Percentiles rank a stretch among this genome's conserved stretches.
Conservation (phyloP, 2,329 filamentous ascomycete species). For the Monosporascus sp. region DNA sequence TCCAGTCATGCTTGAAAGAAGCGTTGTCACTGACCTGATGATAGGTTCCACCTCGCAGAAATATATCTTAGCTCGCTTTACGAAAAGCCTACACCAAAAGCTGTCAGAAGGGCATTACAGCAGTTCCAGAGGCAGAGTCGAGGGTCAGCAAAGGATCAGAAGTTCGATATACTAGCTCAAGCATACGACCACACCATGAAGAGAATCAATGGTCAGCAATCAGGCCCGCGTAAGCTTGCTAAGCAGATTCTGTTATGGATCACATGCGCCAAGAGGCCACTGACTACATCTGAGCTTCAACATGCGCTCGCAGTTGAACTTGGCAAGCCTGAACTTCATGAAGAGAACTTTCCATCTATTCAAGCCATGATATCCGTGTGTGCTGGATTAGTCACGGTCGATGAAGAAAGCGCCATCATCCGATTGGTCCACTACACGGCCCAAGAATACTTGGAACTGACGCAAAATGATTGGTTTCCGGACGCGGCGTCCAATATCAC, state of each 20-base stretch:
- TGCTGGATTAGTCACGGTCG: slow-evolving; percentile 33
- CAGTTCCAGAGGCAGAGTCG: background rate
- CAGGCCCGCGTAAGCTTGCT: slow-evolving; percentile 28
- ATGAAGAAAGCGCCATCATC: slow-evolving; percentile 31
- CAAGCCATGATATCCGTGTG: slow-evolving; percentile 30
- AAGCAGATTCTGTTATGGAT: slow-evolving; percentile 34
- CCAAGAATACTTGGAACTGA: slow-evolving; percentile 36
- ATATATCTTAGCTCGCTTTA: slow-evolving; percentile 28
- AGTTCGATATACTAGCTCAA: slow-evolving; percentile 22
- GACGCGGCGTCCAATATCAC: slow-evolving; percentile 22
- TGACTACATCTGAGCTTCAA: slow-evolving; percentile 30
- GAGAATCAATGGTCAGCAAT: slow-evolving; percentile 33
- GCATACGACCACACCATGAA: slow-evolving; percentile 37
- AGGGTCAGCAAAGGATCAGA: slow-evolving; percentile 9
- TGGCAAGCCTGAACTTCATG: slow-evolving; percentile 22
- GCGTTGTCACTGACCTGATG: too few species aligned
- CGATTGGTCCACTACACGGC: slow-evolving; percentile 40
- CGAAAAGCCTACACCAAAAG: slow-evolving; percentile 17
- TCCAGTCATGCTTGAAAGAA: too few species aligned
- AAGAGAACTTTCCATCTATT: slow-evolving; percentile 25
- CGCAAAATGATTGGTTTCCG: slow-evolving; percentile 24
- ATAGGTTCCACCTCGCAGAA: slow-evolving; percentile 35
- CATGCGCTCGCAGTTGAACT: slow-evolving; percentile 35
- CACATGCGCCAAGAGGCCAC: slow-evolving; percentile 26
- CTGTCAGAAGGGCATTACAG: slow-evolving; percentile 23